Evolutionary conservation across 2,329 filamentous ascomycete species (phyloP), one percentile per base, ranked within the genome.

Genomic region (Scortechinia acanthostroma): DNA sequence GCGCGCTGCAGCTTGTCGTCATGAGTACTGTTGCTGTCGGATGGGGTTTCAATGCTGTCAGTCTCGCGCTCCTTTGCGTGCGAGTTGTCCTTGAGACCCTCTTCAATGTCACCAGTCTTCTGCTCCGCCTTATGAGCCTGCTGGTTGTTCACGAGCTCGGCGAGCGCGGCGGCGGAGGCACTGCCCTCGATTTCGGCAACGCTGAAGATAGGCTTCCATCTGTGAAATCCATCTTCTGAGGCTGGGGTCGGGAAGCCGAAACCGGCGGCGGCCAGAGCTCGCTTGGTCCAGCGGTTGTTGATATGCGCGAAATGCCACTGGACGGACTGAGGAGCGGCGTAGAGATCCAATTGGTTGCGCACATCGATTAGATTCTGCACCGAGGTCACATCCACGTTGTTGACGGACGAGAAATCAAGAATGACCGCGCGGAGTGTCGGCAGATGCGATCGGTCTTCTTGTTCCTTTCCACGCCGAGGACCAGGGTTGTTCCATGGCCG

Each of bases 261-360:
- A 13, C 91, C 91, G 20, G 86, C 91, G 2, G 87, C 80, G 3
- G 84, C 85, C 37, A 97, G 80, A 3, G 88, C 91, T 22, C 90
- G 86, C 69, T 95, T 95, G 20, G 90, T 91, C 91, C 91, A 96
- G 47, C 88, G 79, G 70, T 93, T 96, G 67, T 84, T 90, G 68
- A 97, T 86, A 64, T 83, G 86, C n/a, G 91, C 88, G 51, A 97
- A 84, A 64, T 97, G 93, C 91, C 91, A 97, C 60, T 96, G 89
- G 3, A 97, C 91, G 2, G 75, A 72, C 17, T 90, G 81, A 0
- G 91, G 91, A 0, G 84, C 64, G 1, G 89, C 78, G 58, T 95
- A 95, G 17, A 81, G 75, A 61, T 96, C 91, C 21, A 97, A 80
- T 59, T 96, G 91, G 62, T 95, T 95, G 55, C 91, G 88, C 1